A percentile compares a stretch with the other conserved stretches of the same genome.
These are phyloP conservation scores for Ophiorrhiza pumila DNA, from an alignment of 257 asterid genomes.

Conservation along the genomic window DNA sequence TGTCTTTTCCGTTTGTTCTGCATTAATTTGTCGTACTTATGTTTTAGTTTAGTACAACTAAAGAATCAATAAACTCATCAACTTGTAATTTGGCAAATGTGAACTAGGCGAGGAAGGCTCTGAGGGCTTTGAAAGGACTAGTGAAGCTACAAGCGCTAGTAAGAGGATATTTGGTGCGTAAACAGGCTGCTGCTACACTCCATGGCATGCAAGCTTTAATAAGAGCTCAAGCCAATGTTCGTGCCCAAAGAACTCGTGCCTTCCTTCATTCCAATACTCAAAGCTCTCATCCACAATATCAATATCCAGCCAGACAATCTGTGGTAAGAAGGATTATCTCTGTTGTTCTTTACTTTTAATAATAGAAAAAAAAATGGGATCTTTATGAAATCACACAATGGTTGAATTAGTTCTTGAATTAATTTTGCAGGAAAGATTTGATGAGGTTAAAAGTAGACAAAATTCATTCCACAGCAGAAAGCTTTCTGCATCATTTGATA, in stretches of 20 bases:
- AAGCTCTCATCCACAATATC: slow-evolving; percentile 27
- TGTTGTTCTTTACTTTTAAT: too few relatives aligned
- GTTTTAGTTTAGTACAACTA: too few relatives aligned
- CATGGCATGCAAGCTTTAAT: slow-evolving; percentile 80
- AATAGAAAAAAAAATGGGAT: too few relatives aligned
- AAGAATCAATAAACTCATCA: too few relatives aligned
- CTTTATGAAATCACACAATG: neutral
- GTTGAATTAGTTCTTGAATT: neutral
- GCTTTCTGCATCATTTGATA: slow-evolving; percentile 49
- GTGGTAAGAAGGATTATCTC: slow-evolving; percentile 24
- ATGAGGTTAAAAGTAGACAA: slow-evolving; percentile 33
- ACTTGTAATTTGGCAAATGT: neutral
- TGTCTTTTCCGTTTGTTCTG: neutral
- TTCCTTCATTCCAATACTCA: slow-evolving; percentile 11
- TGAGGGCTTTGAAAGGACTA: slow-evolving; percentile 72
- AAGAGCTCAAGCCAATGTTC: slow-evolving; percentile 71
- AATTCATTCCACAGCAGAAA: slow-evolving; percentile 42
- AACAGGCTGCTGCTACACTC: slow-evolving; percentile 68
- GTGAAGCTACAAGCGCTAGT: slow-evolving; percentile 80
- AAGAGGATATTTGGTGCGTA: slow-evolving; percentile 73
- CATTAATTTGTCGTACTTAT: neutral
- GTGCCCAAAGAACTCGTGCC: slow-evolving; percentile 54
- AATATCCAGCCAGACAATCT: slow-evolving; percentile 35
- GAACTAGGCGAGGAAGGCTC: slow-evolving; percentile 78
- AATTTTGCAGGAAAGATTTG: slow-evolving; percentile 36